Evolutionary conservation across 1,284 basidiomycete genomes (phyloP).

Genomic region (Chalciporus sp.): DNA sequence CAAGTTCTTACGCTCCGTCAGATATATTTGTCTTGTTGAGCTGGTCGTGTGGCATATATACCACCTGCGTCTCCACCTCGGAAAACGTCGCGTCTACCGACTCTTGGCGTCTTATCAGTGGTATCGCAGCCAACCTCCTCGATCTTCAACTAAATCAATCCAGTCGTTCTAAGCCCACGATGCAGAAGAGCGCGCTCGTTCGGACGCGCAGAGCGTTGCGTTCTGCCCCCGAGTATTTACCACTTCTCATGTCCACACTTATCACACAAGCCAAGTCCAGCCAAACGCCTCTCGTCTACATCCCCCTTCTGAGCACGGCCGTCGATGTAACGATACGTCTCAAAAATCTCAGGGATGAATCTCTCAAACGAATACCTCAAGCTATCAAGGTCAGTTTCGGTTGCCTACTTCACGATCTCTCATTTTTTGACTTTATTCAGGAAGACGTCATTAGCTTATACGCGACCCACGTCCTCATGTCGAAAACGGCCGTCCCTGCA

Average conservation of each 20-base stretch:
- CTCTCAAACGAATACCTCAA: conserved; percentile 23
- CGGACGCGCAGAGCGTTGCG: conserved; percentile 65
- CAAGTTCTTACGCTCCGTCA: conserved; percentile 61
- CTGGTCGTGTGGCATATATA: conserved; percentile 73
- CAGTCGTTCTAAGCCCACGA: conserved; percentile 54
- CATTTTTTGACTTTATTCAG: conserved; percentile 35
- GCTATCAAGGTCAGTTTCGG: conserved; percentile 21
- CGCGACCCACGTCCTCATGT: conserved; percentile 53
- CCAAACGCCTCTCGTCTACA: conserved; percentile 47
- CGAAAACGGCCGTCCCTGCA: conserved; percentile 51
- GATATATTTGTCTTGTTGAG: conserved; percentile 73
- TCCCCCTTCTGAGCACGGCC: conserved; percentile 60
- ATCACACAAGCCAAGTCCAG: conserved; percentile 51
- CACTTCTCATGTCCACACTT: conserved; percentile 50
- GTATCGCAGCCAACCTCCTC: conserved; percentile 57
- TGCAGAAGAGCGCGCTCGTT: conserved; percentile 63
- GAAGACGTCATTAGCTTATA: conserved; percentile 57
- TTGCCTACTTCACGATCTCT: background rate
- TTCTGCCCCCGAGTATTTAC: conserved; percentile 51
- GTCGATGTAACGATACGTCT: conserved; percentile 64
- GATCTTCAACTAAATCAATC: conserved; percentile 58
- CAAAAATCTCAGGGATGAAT: conserved; percentile 52
- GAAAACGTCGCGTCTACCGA: conserved; percentile 47
- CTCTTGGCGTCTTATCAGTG: conserved; percentile 52
- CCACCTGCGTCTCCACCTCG: conserved; percentile 47